Evolutionary conservation across 768 basidiomycete genomes (phyloP).

Genomic region (Tricholoma matsutake): DNA sequence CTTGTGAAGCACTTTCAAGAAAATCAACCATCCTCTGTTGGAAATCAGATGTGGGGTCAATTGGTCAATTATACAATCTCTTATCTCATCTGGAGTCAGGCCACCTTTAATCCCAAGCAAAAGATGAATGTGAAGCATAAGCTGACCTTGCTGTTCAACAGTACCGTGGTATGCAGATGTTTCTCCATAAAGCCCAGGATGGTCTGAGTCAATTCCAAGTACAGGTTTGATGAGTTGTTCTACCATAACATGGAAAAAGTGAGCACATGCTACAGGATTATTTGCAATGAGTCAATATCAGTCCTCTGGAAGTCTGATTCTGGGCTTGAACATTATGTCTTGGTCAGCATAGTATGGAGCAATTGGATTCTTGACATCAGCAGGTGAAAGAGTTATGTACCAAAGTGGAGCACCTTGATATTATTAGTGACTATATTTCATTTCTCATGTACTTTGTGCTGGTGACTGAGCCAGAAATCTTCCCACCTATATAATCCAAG

Average conservation of each 20-base stretch:
- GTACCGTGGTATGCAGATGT: slow-evolving; percentile 28
- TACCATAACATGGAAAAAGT: slow-evolving; percentile 5
- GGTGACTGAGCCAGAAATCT: slow-evolving; percentile 26
- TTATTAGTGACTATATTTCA: slow-evolving; percentile 30
- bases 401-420: slow-evolving; percentile 27
- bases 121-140: slow-evolving; percentile 28
- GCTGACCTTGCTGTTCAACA: slow-evolving; percentile 33
- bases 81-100: slow-evolving; percentile 29
- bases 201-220: slow-evolving; percentile 15
- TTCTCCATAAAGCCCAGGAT: slow-evolving; percentile 27
- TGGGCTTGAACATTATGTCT: slow-evolving; percentile 18
- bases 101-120: slow-evolving; percentile 30
- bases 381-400: slow-evolving; percentile 34
- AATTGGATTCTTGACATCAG: slow-evolving; percentile 28
- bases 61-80: slow-evolving; percentile 5
- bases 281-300: slow-evolving; percentile 1
- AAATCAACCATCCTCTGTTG: slow-evolving; percentile 5
- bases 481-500: slow-evolving; percentile 32
- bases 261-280: slow-evolving; percentile 1
- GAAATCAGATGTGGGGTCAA: slow-evolving; percentile 9
- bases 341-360: slow-evolving; percentile 31
- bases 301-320: slow-evolving; percentile 5
- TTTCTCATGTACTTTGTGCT: slow-evolving; percentile 26
- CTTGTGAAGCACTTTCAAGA: slow-evolving; percentile 3
- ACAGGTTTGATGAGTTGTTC: slow-evolving; percentile 5